Percentiles rank a stretch among this genome's conserved stretches.
These are phyloP conservation scores for Eimeria falciformis DNA, from an alignment of 169 alveolate genomes.

Conservation along the genomic window DNA sequence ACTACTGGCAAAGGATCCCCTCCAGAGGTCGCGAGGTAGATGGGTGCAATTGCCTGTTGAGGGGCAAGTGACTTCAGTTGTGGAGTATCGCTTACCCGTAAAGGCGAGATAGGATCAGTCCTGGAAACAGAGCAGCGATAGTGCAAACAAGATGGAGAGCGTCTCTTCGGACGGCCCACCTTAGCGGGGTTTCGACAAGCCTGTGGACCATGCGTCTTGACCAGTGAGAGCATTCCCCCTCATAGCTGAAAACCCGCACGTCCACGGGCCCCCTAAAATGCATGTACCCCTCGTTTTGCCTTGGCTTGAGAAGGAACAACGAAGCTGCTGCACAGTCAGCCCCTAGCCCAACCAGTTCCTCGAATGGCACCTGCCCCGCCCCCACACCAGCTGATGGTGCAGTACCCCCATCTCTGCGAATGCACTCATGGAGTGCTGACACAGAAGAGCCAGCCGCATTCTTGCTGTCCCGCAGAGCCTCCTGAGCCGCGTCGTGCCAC, in stretches of 20 bases:
- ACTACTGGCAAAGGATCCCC: no score
- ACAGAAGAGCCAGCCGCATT: neutral
- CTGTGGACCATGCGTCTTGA: constrained; percentile 66
- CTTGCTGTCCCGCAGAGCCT: neutral
- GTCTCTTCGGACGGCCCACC: constrained; percentile 83
- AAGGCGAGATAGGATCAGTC: constrained; percentile 79
- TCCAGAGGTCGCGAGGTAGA: no score
- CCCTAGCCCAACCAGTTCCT: constrained; percentile 21
- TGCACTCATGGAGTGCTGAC: neutral
- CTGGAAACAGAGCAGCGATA: constrained; percentile 85
- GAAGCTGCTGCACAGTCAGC: constrained; percentile 23
- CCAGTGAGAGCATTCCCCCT: constrained; percentile 69
- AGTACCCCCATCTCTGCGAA: neutral
- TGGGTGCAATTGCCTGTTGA: no score
- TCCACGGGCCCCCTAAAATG: constrained; percentile 56
- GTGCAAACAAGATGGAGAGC: constrained; percentile 84
- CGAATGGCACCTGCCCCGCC: neutral
- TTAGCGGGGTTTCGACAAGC: constrained; percentile 59
- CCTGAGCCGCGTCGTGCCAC: constrained; percentile 68
- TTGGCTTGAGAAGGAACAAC: constrained; percentile 58
- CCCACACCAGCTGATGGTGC: no score
- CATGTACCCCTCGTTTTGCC: constrained; percentile 54
- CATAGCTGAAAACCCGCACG: constrained; percentile 71
- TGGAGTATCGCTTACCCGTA: constrained; percentile 31
- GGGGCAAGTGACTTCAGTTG: no score